phyloP scores from a whole-genome alignment of 768 basidiomycete genomes.

The Amanita muscaria region DNA sequence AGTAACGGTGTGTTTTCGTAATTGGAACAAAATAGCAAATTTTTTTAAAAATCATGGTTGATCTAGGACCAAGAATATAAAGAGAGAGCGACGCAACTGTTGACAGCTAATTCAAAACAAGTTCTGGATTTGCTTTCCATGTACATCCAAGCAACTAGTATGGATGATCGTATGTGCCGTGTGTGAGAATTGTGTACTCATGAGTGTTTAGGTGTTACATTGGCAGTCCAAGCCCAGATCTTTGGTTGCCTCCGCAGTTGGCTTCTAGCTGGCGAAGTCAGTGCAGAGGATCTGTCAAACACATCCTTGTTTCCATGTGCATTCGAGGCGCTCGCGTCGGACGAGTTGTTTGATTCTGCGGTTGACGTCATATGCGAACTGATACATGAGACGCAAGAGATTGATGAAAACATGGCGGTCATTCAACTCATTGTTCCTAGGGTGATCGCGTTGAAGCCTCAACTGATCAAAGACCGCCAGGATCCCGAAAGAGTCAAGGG shows the following conservation, averaged over 20 bases:
- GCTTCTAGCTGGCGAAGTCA: slow-evolving; percentile 82
- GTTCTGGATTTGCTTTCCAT: slow-evolving; percentile 74
- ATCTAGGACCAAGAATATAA: slow-evolving; percentile 67
- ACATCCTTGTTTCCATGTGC: slow-evolving; percentile 75
- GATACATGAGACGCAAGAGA: slow-evolving; percentile 97
- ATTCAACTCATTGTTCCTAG: slow-evolving; percentile 84
- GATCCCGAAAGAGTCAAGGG: slow-evolving; percentile 88
- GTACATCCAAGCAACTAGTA: slow-evolving; percentile 86
- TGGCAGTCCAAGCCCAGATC: slow-evolving; percentile 67
- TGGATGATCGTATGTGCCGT: slow-evolving; percentile 21
- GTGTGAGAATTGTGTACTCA: slow-evolving; percentile 1
- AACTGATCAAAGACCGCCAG: slow-evolving; percentile 50
- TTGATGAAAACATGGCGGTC: slow-evolving; percentile 86
- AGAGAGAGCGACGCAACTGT: slow-evolving; percentile 48
- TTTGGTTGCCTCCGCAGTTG: slow-evolving; percentile 83
- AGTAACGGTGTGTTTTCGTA: slow-evolving; percentile 56
- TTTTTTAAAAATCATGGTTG: no score
- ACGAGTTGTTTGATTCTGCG: slow-evolving; percentile 87
- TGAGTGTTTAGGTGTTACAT: slow-evolving; percentile 65
- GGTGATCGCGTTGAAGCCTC: slow-evolving; percentile 65
- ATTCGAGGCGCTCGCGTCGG: slow-evolving; percentile 77
- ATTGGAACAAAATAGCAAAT: no score
- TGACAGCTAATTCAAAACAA: slow-evolving; percentile 59
- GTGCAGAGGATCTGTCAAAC: slow-evolving; percentile 49
- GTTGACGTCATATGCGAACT: slow-evolving; percentile 90